phyloP scores from a whole-genome alignment of 805 yeast species.

The Candida sonorensis region DNA sequence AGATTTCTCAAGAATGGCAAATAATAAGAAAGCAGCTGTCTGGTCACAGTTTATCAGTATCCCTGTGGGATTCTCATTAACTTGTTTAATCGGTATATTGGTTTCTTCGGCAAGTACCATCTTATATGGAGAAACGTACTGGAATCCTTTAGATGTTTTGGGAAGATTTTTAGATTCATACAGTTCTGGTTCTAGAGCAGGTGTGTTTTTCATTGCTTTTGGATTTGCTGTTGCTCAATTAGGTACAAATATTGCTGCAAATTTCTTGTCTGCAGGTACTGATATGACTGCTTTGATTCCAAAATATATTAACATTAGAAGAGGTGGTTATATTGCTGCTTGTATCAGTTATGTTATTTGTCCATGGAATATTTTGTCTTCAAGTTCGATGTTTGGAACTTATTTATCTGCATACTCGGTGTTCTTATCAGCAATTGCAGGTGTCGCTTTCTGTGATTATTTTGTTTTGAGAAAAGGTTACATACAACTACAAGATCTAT shows the following conservation, averaged over 20 bases:
- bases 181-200: conserved; percentile 61
- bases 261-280: conserved; percentile 66
- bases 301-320: conserved; percentile 59
- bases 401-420: conserved; percentile 77
- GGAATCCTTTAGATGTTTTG: conserved; percentile 82
- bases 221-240: conserved; percentile 72
- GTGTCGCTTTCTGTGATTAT: conserved; percentile 66
- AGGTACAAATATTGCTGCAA: conserved; percentile 72
- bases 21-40: conserved; percentile 42
- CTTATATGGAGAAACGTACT: conserved; percentile 61
- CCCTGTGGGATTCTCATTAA: conserved; percentile 72
- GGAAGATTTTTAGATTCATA: conserved; percentile 50
- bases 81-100: conserved; percentile 78
- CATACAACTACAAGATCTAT: conserved; percentile 58
- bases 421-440: conserved; percentile 78
- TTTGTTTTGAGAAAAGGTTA: conserved; percentile 68
- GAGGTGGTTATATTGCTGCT: conserved; percentile 80
- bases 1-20: conserved; percentile 81
- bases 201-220: conserved; percentile 67
- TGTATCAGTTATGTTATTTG: conserved; percentile 61
- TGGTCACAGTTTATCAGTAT: conserved; percentile 59
- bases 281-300: conserved; percentile 65
- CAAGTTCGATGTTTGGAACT: conserved; percentile 70
- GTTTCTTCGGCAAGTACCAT: conserved; percentile 73
- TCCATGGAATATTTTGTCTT: conserved; percentile 75